Percentiles rank a stretch among this genome's conserved stretches.
Evolutionary conservation across 768 basidiomycete species (phyloP).

Genomic region (Lactifluus hygrophoroides): DNA sequence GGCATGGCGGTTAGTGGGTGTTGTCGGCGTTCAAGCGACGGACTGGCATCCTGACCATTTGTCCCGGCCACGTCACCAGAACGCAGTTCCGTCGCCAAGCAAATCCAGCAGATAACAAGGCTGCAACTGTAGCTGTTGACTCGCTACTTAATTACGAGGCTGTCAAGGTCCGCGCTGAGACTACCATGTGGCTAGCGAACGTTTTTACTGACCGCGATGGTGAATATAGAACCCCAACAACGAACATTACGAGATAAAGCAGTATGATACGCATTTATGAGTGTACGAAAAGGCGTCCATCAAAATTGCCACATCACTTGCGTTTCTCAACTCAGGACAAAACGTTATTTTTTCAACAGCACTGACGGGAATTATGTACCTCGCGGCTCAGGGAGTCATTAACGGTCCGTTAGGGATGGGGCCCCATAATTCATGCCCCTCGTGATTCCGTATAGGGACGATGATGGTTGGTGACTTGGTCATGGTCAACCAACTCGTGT

Average conservation of each 20-base stretch:
- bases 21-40: too few species aligned
- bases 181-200: neutral
- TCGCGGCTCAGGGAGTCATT: constrained; percentile 90
- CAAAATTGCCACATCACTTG: constrained; percentile 91
- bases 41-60: neutral
- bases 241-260: constrained; percentile 80
- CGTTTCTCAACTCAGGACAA: constrained; percentile 92
- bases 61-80: constrained; percentile 32
- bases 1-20: constrained; percentile 69
- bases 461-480: constrained; percentile 99
- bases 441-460: constrained; percentile 47
- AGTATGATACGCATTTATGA: constrained; percentile 84
- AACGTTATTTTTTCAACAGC: constrained; percentile 94
- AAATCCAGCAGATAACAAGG: constrained; percentile 94
- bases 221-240: constrained; percentile 89
- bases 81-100: constrained; percentile 91
- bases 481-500: constrained; percentile 98
- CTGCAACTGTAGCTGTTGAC: constrained; percentile 89
- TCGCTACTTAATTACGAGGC: constrained; percentile 98
- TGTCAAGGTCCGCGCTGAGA: constrained; percentile 64
- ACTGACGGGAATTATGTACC: constrained; percentile 89
- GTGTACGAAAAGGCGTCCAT: constrained; percentile 87
- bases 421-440: neutral
- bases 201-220: neutral
- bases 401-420: constrained; percentile 48